Base-by-base conservation (phyloP, 116 monocot genomes). In the Cymodocea nodosa region DNA sequence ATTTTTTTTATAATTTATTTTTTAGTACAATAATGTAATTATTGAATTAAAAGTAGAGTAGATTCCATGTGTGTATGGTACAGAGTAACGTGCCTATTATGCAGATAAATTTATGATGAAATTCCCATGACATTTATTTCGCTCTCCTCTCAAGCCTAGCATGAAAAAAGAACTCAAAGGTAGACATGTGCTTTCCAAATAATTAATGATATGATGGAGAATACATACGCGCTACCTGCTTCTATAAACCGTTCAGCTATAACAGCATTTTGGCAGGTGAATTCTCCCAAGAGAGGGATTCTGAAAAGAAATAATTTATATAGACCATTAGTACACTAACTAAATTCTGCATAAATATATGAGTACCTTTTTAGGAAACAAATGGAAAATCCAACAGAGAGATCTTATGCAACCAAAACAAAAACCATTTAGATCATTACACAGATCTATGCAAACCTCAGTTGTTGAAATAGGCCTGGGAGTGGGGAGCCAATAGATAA, bases 181-280 rank as follows among this genome's bases (percentile, higher is more conserved):
- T 18, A 44, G 23, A 57, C 10, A 24, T 14, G 22, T 36, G 37
- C 17, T 62, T 9, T 37, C 10, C 16, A 40, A 35, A 36, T 5
- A 37, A 36, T n/a, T 15, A 62, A 62, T 34, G 35, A 15, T 62
- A 62, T 37, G 15, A 50, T 65, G 8, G 17, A 15, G 50, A 81
- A 83, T 90, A 95, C 95, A 76, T 97, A 97, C 91, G 88, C 78
- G 97, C 97, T 97, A 88, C 97, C 97, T 88, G 88, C 87, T 91
- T 97, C 92, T 73, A 97, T 97, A 77, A 97, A 97, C 24, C 93
- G 79, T 67, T 93, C 88, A 15, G 93, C 93, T 85, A 88, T 85
- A 59, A 93, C 71, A 65, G 88, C 93, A 85, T 93, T 93, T 63
- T 93, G 93, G 53, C 85, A 80, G 55, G 85, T 91, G 73, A 91